Evolutionary conservation across 345 rosid species (phyloP).

Genomic region (Corchorus capsularis): DNA sequence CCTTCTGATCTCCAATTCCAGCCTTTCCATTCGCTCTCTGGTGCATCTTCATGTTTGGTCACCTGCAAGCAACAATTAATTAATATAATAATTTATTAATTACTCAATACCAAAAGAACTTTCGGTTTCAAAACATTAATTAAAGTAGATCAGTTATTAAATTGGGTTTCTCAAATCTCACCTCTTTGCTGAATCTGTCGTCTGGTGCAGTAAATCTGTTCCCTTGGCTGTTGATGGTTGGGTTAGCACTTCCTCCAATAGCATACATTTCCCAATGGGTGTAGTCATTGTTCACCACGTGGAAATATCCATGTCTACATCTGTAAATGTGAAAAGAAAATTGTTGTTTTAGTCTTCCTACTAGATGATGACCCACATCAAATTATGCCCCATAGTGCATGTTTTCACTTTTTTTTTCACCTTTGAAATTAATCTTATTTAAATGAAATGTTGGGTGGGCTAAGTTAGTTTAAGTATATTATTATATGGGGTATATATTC

Average conservation of each 20-base stretch:
- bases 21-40: conserved; percentile 56
- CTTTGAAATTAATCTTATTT: background rate
- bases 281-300: conserved; percentile 92
- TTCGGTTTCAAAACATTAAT: background rate
- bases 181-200: conserved; percentile 64
- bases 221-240: conserved; percentile 90
- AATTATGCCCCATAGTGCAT: background rate
- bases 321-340: conserved; percentile 34
- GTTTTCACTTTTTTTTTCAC: background rate
- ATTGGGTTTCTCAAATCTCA: conserved; percentile 5
- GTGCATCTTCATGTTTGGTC: conserved; percentile 79
- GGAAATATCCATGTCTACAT: conserved; percentile 83
- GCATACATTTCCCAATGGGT: conserved; percentile 95
- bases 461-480: background rate
- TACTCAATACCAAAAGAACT: background rate
- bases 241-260: conserved; percentile 80
- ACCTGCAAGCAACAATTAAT: conserved; percentile 41
- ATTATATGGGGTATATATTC: background rate
- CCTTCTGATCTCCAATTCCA: conserved; percentile 93
- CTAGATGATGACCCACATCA: background rate
- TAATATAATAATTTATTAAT: background rate
- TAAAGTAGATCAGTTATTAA: background rate
- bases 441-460: background rate
- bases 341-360: background rate
- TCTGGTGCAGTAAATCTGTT: conserved; percentile 73